Conservation (phyloP, 2,329 filamentous ascomycete genomes). For the Aspergillus sp. region DNA sequence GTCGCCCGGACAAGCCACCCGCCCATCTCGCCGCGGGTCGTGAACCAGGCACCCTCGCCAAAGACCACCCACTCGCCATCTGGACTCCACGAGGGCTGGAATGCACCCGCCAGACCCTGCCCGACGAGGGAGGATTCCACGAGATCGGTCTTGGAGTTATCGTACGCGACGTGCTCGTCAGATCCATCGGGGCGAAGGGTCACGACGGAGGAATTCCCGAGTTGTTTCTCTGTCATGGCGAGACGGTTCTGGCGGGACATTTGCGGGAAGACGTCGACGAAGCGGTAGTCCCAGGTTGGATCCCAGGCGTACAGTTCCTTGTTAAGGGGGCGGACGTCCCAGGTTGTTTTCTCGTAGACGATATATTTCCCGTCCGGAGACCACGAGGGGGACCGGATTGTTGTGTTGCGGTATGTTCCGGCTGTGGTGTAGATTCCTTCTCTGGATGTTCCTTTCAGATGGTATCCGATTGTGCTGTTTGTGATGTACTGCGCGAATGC, state of each 20-base stretch:
- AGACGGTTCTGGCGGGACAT: conserved; percentile 27
- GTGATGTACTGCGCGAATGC: conserved; percentile 32
- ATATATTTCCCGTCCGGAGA: conserved; percentile 32
- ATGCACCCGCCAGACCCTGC: conserved; percentile 37
- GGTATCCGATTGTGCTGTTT: conserved; percentile 26
- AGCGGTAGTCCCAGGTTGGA: conserved; percentile 43
- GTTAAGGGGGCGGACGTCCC: conserved; percentile 33
- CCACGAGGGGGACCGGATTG: conserved; percentile 27
- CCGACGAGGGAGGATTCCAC: conserved; percentile 19
- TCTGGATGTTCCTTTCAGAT: conserved; percentile 18
- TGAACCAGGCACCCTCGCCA: conserved; percentile 44
- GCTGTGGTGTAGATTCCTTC: conserved; percentile 32
- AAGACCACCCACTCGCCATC: conserved; percentile 41
- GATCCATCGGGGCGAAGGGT: conserved; percentile 30
- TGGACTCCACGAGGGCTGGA: conserved; percentile 42
- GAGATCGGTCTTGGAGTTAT: conserved; percentile 17
- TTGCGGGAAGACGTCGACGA: conserved; percentile 46
- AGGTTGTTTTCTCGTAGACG: conserved; percentile 26
- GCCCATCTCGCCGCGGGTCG: conserved; percentile 26
- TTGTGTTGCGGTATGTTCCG: conserved; percentile 12
- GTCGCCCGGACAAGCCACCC: conserved; percentile 25
- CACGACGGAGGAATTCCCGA: conserved; percentile 41
- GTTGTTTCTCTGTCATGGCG: conserved; percentile 41
- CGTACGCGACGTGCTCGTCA: conserved; percentile 28
- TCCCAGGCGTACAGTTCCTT: conserved; percentile 43